A percentile compares a stretch with the other conserved stretches of the same genome.
phyloP scores from a whole-genome alignment of 2,329 filamentous ascomycete genomes.

The Aaosphaeria arxii region DNA sequence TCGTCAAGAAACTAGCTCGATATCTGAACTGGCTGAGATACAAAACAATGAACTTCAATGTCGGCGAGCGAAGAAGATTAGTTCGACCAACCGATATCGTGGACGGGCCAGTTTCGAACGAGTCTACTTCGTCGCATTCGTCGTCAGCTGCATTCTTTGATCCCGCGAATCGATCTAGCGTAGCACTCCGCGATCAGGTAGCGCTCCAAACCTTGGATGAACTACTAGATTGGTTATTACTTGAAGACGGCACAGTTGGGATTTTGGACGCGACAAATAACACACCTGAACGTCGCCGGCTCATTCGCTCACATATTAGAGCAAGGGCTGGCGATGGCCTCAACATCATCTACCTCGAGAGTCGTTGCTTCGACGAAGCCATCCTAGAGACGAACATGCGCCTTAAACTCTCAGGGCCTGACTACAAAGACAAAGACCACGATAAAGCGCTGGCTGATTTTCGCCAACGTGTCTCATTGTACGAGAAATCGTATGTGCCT shows the following conservation, averaged over 20 bases:
- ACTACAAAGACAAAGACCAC: slow-evolving; percentile 92
- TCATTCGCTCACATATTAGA: slow-evolving; percentile 75
- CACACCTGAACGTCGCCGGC: slow-evolving; percentile 81
- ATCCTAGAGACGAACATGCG: slow-evolving; percentile 97
- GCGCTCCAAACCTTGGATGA: slow-evolving; percentile 89
- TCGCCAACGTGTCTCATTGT: slow-evolving; percentile 89
- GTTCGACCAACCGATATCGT: too few species aligned
- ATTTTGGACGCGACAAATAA: slow-evolving; percentile 97
- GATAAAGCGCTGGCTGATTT: slow-evolving; percentile 90
- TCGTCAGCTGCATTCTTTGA: slow-evolving; percentile 96
- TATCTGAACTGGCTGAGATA: slow-evolving; percentile 98
- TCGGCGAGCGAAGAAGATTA: slow-evolving; percentile 84
- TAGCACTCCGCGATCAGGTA: slow-evolving; percentile 80
- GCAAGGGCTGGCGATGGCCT: too few species aligned
- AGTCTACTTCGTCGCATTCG: slow-evolving; percentile 71
- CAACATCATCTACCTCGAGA: slow-evolving; percentile 93
- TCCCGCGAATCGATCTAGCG: slow-evolving; percentile 82
- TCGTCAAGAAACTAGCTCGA: slow-evolving; percentile 78
- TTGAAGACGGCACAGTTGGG: slow-evolving; percentile 75
- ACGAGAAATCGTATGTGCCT: slow-evolving; percentile 94
- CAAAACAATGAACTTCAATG: slow-evolving; percentile 91
- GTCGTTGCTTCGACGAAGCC: slow-evolving; percentile 91
- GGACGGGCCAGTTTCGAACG: too few species aligned
- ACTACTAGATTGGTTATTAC: slow-evolving; percentile 89
- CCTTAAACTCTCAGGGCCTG: slow-evolving; percentile 93